Evolutionary conservation across 148 eudicot genomes (phyloP).

Genomic region (Chenopodium suecicum): DNA sequence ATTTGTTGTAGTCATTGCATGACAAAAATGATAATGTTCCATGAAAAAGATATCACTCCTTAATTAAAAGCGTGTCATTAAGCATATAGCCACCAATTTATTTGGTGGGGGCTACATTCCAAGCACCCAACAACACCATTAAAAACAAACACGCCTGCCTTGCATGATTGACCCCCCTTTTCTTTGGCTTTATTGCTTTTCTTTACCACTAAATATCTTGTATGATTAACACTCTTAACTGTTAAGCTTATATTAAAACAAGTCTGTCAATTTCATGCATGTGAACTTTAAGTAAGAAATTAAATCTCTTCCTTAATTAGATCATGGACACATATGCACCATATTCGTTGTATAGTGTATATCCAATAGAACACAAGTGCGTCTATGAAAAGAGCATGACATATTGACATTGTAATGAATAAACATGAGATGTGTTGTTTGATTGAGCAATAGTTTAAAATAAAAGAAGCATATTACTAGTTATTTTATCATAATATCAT

Average conservation of each 20-base stretch:
- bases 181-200: neutral
- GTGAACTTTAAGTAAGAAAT: neutral
- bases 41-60: neutral
- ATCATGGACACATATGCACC: no score
- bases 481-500: no score
- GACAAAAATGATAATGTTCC: conserved; percentile 14
- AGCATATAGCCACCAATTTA: neutral
- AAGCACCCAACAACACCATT: neutral
- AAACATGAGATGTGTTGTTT: no score
- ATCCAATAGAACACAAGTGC: no score
- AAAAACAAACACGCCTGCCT: neutral
- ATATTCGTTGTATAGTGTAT: no score
- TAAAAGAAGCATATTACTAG: no score
- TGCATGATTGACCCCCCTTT: neutral
- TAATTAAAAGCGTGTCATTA: neutral
- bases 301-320: no score
- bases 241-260: neutral
- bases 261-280: neutral
- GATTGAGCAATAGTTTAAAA: no score
- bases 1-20: conserved; percentile 9
- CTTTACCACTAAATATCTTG: conserved; percentile 5
- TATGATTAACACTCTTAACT: neutral
- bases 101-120: neutral
- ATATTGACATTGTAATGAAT: no score
- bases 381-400: no score